Evolutionary conservation across 345 rosid genomes (phyloP), one percentile per base, ranked within the genome.

Genomic region (Hibiscus mutabilis): DNA sequence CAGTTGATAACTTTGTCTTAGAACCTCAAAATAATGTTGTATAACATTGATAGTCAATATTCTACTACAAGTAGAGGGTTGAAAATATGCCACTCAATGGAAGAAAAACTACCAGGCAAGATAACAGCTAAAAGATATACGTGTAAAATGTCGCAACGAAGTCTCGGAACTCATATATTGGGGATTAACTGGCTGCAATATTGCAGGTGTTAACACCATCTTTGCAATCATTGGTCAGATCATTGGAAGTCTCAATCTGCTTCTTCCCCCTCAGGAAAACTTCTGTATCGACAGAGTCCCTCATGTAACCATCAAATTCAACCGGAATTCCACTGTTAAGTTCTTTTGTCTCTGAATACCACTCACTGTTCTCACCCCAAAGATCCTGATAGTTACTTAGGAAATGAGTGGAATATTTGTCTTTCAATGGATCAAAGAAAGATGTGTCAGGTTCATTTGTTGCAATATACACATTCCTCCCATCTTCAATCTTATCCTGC

Each of bases 231-330:
- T 85, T 85, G 2, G 97, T 95, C 6, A 57, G 61, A 57, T 57
- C 61, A 24, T 56, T 57, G 61, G 5, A 57, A 22, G 61, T 12
- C 16, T 57, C 33, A 4, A 57, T 57, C 61, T 57, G 31, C 16
- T 22, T 24, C 61, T 57, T 57, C 33, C 61, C 61, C 24, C 61
- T 57, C 29, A 57, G 13, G 61, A 57, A 57, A 24, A 57, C 61
- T 57, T 57, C 61, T 6, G 96, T 87, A 75, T 90, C 97, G 2
- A 91, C 90, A 35, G 89, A 88, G 6, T 79, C 91, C 66, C 90
- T 90, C 97, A 94, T 90, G 80, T 94, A 94, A 37, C 96, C 95
- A 33, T 94, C 98, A 35, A 94, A 94, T 70, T 94, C 92, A 0
- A 94, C 77, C 96, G 15, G 92, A 68, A 80, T 81, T 2, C 91